Evolutionary conservation across 306 rosid genomes (phyloP).

Genomic region (Glycyrrhiza uralensis): DNA sequence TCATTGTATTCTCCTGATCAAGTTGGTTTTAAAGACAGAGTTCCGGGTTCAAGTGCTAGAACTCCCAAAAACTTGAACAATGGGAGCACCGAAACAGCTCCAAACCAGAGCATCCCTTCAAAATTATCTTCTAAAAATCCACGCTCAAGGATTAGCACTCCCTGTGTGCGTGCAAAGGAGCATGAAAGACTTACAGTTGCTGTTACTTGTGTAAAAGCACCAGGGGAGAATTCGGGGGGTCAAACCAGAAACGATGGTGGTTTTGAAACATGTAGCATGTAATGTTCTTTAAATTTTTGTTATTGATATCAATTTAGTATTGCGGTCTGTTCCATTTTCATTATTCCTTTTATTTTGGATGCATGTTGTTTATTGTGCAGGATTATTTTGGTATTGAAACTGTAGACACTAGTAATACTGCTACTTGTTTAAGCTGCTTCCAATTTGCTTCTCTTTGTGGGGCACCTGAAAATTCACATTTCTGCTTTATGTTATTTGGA

Average conservation of each 20-base stretch:
- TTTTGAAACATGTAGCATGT: slow-evolving; percentile 58
- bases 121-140: slow-evolving; percentile 42
- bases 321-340: no score
- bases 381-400: not conserved
- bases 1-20: slow-evolving; percentile 52
- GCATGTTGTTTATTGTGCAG: not conserved
- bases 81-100: slow-evolving; percentile 36
- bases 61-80: slow-evolving; percentile 40
- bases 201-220: slow-evolving; percentile 36
- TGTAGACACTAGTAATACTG: not conserved
- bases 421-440: slow-evolving; percentile 24
- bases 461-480: not conserved
- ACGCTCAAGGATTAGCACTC: slow-evolving; percentile 43
- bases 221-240: slow-evolving; percentile 36
- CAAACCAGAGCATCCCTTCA: slow-evolving; percentile 31
- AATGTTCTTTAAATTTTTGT: slow-evolving; percentile 34
- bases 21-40: slow-evolving; percentile 41
- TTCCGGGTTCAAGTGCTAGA: slow-evolving; percentile 30
- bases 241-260: slow-evolving; percentile 43
- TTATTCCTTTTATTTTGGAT: not conserved
- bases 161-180: slow-evolving; percentile 48
- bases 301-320: not conserved
- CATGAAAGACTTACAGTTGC: slow-evolving; percentile 42
- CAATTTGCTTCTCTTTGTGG: not conserved
- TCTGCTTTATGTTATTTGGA: not conserved